Conservation (phyloP, 345 rosid genomes). For the Nephelium lappaceum region DNA sequence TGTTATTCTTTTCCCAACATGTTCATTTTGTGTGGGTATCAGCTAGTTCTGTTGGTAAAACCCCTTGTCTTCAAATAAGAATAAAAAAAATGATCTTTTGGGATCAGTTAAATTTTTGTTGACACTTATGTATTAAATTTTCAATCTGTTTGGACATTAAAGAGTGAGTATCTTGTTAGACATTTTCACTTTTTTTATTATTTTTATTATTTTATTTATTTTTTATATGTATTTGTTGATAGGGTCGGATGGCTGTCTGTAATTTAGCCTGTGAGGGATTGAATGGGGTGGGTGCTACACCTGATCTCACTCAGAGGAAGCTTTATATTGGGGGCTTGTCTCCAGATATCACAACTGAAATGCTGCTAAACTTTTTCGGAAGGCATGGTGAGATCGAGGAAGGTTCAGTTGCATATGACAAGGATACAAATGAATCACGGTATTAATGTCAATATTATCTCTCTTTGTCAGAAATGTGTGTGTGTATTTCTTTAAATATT, state of each 20-base stretch:
- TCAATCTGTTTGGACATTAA: background rate
- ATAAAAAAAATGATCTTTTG: background rate
- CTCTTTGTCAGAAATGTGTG: background rate
- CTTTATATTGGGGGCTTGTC: slow-evolving; percentile 67
- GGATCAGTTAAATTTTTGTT: background rate
- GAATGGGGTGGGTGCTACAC: slow-evolving; percentile 45
- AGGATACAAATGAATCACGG: slow-evolving; percentile 71
- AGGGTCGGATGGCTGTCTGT: slow-evolving; percentile 75
- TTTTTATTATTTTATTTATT: background rate
- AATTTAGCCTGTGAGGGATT: slow-evolving; percentile 66
- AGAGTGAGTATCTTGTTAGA: background rate
- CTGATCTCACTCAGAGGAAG: slow-evolving; percentile 62
- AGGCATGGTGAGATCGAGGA: slow-evolving; percentile 69
- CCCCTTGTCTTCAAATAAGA: background rate
- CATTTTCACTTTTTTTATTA: background rate
- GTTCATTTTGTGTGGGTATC: background rate
- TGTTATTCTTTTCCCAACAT: background rate
- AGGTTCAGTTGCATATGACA: slow-evolving; percentile 72
- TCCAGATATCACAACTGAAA: slow-evolving; percentile 62
- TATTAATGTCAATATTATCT: slow-evolving; percentile 11
- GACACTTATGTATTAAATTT: background rate
- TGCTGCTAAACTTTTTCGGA: slow-evolving; percentile 47
- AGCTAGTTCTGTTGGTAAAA: background rate
- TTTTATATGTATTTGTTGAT: slow-evolving; percentile 12
- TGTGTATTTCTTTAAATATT: background rate